Percentiles rank a stretch among this genome's conserved stretches.
phyloP scores from a whole-genome alignment of 2,329 filamentous ascomycete species.

The Diaporthe destruens region DNA sequence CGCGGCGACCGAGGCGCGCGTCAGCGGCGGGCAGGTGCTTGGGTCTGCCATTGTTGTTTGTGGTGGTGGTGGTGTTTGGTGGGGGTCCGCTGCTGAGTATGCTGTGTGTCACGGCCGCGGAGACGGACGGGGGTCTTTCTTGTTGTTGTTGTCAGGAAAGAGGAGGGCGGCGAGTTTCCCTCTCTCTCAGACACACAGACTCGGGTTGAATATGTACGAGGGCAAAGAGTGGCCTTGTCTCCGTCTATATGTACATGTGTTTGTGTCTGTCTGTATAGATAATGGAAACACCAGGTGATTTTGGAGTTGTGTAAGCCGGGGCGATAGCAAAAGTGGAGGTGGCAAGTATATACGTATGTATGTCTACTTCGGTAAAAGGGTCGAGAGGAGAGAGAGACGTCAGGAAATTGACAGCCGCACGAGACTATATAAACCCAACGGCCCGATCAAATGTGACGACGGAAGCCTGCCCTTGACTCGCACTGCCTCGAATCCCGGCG shows the following conservation, averaged over 20 bases:
- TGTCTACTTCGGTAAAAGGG: neutral
- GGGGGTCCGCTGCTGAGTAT: too few species aligned
- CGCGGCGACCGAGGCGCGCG: constrained; percentile 75
- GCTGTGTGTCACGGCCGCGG: neutral
- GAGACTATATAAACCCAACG: neutral
- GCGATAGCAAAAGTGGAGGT: constrained; percentile 17
- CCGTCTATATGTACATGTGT: neutral
- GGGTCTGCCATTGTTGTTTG: constrained; percentile 63
- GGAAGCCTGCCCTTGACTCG: neutral
- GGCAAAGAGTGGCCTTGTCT: neutral
- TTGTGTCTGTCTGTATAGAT: neutral
- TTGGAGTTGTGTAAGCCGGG: neutral
- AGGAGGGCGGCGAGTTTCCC: too few species aligned
- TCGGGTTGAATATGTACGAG: neutral
- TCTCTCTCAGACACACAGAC: too few species aligned
- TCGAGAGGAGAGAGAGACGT: neutral
- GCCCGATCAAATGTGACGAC: neutral
- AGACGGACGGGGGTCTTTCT: neutral
- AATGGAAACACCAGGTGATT: too few species aligned
- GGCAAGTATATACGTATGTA: neutral
- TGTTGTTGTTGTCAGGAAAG: too few species aligned
- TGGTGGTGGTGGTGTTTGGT: constrained; percentile 14
- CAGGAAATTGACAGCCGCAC: too few species aligned
- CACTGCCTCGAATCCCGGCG: neutral
- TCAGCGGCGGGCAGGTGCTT: constrained; percentile 72